Conservation (phyloP, 1,284 basidiomycete genomes). For the Pseudozyma tsukubaensis region DNA sequence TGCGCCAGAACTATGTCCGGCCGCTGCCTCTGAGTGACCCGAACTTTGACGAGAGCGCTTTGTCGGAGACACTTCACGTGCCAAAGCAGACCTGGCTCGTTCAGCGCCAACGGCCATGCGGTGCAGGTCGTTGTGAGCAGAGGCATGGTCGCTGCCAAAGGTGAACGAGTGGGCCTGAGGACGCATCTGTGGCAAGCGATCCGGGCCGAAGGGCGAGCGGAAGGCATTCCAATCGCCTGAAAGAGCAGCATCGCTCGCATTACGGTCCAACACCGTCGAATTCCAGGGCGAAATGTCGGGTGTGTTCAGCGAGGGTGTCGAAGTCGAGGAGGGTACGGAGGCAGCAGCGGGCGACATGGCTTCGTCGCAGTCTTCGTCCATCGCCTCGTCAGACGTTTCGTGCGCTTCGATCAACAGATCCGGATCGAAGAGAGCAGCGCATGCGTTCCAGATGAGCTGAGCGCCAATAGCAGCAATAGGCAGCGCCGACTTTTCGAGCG, state of each 20-base stretch:
- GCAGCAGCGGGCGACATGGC: slow-evolving; percentile 33
- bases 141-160: slow-evolving; percentile 35
- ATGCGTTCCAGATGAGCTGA: slow-evolving; percentile 64
- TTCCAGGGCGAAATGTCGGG: slow-evolving; percentile 47
- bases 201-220: slow-evolving; percentile 49
- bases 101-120: slow-evolving; percentile 52
- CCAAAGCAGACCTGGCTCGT: slow-evolving; percentile 23
- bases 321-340: slow-evolving; percentile 41
- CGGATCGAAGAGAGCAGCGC: slow-evolving; percentile 54
- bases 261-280: slow-evolving; percentile 32
- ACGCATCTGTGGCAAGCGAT: slow-evolving; percentile 32
- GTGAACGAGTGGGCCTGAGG: slow-evolving; percentile 43
- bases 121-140: slow-evolving; percentile 37
- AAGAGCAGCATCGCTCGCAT: slow-evolving; percentile 8
- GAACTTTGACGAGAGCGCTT: slow-evolving; percentile 40
- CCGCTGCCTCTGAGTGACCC: slow-evolving; percentile 23
- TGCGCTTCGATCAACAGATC: slow-evolving; percentile 38
- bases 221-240: slow-evolving; percentile 48
- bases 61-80: slow-evolving; percentile 12
- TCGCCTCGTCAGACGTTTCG: slow-evolving; percentile 35
- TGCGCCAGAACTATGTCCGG: slow-evolving; percentile 44
- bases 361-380: slow-evolving; percentile 35
- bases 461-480: slow-evolving; percentile 62
- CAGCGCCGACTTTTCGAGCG: slow-evolving; percentile 60
- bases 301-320: slow-evolving; percentile 43